These are phyloP conservation scores for Craterostigma plantagineum DNA, from an alignment of 257 asterid genomes.

Conservation along the genomic window DNA sequence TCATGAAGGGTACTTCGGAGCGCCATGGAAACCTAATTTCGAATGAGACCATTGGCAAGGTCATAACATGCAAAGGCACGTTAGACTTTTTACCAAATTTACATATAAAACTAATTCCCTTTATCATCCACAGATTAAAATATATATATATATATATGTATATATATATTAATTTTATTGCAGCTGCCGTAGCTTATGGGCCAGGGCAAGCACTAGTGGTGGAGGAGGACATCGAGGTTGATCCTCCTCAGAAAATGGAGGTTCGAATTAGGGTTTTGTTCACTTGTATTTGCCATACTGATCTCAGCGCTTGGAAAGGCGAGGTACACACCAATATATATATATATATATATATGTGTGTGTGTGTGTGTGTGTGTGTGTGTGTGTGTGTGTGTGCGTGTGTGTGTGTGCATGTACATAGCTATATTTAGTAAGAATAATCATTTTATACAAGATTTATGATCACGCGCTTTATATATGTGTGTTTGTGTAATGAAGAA, in stretches of 20 bases:
- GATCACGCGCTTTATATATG: not conserved
- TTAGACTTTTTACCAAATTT: not conserved
- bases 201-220: constrained; percentile 52
- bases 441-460: too few relatives aligned
- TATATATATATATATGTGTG: too few relatives aligned
- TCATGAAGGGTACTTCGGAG: constrained; percentile 7
- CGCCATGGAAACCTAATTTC: constrained; percentile 1
- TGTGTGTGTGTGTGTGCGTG: too few relatives aligned
- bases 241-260: constrained; percentile 76
- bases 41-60: constrained; percentile 28
- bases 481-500: constrained; percentile 16
- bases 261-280: constrained; percentile 65
- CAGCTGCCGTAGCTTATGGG: constrained; percentile 86
- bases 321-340: constrained; percentile 24
- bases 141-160: too few relatives aligned
- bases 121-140: not conserved
- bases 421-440: not conserved
- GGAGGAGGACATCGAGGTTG: constrained; percentile 62
- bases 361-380: too few relatives aligned
- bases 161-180: not conserved
- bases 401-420: not conserved
- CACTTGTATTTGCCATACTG: constrained; percentile 85
- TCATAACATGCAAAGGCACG: constrained; percentile 51
- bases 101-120: too few relatives aligned
- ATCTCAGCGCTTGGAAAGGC: constrained; percentile 80